Evolutionary conservation across 2,329 filamentous ascomycete genomes (phyloP).

Genomic region (Arthrocladium fulminans): DNA sequence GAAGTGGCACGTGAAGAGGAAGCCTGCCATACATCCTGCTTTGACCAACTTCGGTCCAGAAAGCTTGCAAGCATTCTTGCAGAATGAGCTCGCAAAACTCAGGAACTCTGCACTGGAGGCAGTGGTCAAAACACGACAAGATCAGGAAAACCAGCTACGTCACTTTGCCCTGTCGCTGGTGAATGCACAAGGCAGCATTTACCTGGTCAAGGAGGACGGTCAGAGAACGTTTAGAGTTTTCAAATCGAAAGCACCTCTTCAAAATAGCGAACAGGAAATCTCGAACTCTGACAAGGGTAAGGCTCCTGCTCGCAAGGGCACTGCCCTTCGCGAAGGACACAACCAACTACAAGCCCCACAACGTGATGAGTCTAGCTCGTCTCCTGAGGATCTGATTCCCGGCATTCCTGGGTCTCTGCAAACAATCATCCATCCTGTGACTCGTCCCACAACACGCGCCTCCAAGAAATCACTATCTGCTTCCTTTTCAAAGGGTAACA

Average conservation of each 20-base stretch:
- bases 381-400: too few relatives aligned
- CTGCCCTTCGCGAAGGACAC: too few relatives aligned
- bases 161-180: conserved; percentile 13
- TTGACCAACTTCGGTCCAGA: conserved; percentile 18
- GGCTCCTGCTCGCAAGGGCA: not conserved
- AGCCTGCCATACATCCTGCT: conserved; percentile 10
- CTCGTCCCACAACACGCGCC: not conserved
- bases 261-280: not conserved
- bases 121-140: not conserved
- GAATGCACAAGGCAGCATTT: not conserved
- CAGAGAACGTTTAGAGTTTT: conserved; percentile 1
- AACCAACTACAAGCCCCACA: not conserved
- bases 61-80: conserved; percentile 14
- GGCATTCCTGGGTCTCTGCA: too few relatives aligned
- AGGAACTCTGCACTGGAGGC: not conserved
- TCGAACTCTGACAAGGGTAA: not conserved
- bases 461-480: not conserved
- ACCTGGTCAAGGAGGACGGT: not conserved
- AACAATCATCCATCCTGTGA: too few relatives aligned
- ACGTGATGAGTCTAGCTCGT: not conserved
- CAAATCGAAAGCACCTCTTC: not conserved
- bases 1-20: not conserved
- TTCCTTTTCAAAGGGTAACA: not conserved
- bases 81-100: conserved; percentile 12
- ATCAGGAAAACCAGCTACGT: not conserved